Base-by-base conservation (phyloP, 768 basidiomycete genomes). In the Calocera cornea region DNA sequence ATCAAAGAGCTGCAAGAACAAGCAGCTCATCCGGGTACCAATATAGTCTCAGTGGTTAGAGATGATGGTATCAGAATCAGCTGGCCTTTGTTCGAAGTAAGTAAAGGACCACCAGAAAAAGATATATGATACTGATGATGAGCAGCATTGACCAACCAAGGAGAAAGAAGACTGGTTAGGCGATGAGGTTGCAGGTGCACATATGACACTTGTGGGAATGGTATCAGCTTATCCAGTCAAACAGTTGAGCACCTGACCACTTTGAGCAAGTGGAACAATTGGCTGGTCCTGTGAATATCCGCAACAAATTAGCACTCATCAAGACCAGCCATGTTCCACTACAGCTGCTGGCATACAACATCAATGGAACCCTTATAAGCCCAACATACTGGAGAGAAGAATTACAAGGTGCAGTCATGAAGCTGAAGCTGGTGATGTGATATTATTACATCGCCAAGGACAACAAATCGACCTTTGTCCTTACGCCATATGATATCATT, bases 251-350 rank as follows among this genome's bases (percentile, higher is more conserved):
- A n/a, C n/a, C n/a, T n/a, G n/a, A n/a, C n/a, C n/a, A n/a, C n/a
- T n/a, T n/a, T n/a, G n/a, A n/a, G n/a, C n/a, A n/a, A n/a, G n/a
- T 60, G 54, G 54, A 19, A 60, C 54, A 27, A 60, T 33, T 60
- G 54, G 54, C 14, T 27, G 2, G 54, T 60, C 22, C 54, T 27
- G 11, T 10, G 2, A 33, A 27, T 10, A 60, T 60, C 54, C 7
- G 2, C 7, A 11, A 60, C 31, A 27, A 60, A 33, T 27, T 60
- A 10, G 54, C 54, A 7, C 54, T 27, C 14, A 5, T 60, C 5
- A 60, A 60, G 31, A 16, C 2, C 2, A 60, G 11, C 27, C 54
- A 60, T 22, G 22, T 29, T 10, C 54, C 54, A 7, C 31, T 60
- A 16, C 19, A 2, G 5, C 54, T 60, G 24, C 54, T 27, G 11